Conservation (phyloP, 192 early-diverging fungal species). For the Phlyctochytrium arcticum region DNA sequence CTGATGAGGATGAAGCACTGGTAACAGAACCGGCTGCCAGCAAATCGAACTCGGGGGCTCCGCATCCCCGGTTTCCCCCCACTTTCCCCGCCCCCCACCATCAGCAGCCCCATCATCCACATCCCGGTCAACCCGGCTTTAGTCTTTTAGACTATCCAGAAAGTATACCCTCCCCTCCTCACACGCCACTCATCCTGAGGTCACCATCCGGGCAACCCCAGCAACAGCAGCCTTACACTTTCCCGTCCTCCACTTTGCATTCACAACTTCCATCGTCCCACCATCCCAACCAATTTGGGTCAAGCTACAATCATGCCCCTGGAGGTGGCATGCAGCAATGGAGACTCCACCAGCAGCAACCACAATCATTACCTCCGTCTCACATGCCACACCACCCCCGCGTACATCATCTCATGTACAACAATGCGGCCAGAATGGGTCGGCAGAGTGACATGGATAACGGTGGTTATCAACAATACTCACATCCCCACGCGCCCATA, state of each 20-base stretch:
- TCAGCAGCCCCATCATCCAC: neutral
- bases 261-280: neutral
- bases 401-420: constrained; percentile 2
- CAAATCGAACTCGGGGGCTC: too few species aligned
- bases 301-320: too few species aligned
- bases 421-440: neutral
- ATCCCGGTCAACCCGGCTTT: neutral
- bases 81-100: neutral
- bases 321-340: neutral
- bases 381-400: constrained; percentile 2
- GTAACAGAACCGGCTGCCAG: too few species aligned
- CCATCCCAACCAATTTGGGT: neutral
- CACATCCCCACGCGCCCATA: neutral
- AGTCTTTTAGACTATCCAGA: neutral
- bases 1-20: too few species aligned
- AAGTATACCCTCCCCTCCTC: neutral
- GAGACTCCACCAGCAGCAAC: too few species aligned
- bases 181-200: neutral
- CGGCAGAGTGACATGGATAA: neutral
- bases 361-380: neutral
- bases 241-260: neutral
- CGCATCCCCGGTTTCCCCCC: neutral
- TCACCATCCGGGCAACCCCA: neutral
- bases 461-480: neutral
- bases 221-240: neutral